Conservation (phyloP, 495 filamentous ascomycete genomes). For the Xylaria flabelliformis region DNA sequence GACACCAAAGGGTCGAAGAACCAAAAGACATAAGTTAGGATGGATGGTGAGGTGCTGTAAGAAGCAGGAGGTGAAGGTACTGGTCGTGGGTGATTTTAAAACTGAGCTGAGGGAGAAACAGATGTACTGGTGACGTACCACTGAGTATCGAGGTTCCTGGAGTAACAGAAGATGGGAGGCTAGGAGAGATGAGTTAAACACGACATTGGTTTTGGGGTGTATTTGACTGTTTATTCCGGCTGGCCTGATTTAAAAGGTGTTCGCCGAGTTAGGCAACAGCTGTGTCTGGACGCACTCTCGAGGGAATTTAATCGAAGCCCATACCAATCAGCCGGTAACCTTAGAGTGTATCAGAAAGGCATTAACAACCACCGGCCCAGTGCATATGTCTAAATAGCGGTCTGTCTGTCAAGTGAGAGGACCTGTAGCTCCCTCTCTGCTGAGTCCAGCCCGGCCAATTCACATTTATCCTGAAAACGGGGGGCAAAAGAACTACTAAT, state of each 20-base stretch:
- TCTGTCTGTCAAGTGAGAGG: background rate
- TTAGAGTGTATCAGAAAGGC: background rate
- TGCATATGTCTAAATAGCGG: constrained; percentile 4
- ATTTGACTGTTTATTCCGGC: background rate
- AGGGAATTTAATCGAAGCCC: background rate
- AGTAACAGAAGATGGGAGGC: background rate
- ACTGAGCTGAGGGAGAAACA: background rate
- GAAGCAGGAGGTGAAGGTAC: background rate
- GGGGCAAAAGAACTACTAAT: background rate
- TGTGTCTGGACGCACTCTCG: background rate
- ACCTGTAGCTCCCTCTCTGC: background rate
- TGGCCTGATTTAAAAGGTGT: background rate
- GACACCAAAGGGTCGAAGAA: background rate
- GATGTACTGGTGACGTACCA: background rate
- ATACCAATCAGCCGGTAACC: background rate
- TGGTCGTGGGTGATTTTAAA: background rate
- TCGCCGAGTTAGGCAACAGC: background rate
- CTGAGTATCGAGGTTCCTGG: background rate
- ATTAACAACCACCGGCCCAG: background rate
- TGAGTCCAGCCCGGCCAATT: background rate
- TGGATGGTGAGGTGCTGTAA: background rate
- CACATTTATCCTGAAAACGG: background rate
- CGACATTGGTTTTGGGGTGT: background rate
- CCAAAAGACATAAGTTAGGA: background rate
- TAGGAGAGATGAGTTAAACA: background rate